A percentile compares a stretch with the other conserved stretches of the same genome.
These are phyloP conservation scores for Epichloe sibirici DNA, from an alignment of 2,329 filamentous ascomycete genomes.

Conservation along the genomic window DNA sequence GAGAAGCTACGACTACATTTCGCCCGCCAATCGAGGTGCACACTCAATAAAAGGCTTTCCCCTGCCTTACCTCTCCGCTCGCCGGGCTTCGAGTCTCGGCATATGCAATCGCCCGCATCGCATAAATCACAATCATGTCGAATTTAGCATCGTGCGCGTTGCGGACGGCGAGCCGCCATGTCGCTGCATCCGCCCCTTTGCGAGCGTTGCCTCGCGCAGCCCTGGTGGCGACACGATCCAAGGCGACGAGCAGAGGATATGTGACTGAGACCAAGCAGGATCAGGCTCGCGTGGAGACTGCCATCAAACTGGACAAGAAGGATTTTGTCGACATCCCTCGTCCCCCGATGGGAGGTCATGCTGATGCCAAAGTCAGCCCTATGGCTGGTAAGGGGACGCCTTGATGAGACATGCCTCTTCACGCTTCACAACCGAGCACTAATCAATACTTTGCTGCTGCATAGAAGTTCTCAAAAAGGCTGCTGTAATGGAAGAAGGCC, in stretches of 20 bases:
- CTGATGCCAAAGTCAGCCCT: constrained; percentile 60
- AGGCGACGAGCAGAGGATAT: constrained; percentile 48
- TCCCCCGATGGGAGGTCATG: constrained; percentile 18
- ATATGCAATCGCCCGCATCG: constrained; percentile 11
- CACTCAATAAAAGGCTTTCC: neutral
- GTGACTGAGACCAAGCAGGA: constrained; percentile 74
- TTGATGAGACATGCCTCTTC: neutral
- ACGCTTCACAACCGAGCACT: neutral
- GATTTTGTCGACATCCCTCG: constrained; percentile 52
- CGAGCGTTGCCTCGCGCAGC: constrained; percentile 18
- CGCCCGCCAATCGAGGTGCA: constrained; percentile 1
- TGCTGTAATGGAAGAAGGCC: constrained; percentile 83
- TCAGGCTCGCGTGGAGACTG: constrained; percentile 72
- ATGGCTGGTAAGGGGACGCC: constrained; percentile 38
- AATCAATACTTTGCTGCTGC: neutral
- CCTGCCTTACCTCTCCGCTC: constrained; percentile 7
- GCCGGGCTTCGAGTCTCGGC: constrained; percentile 8
- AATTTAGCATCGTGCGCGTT: constrained; percentile 55
- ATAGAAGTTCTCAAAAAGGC: constrained; percentile 78
- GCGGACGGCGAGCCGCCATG: constrained; percentile 60
- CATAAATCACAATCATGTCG: constrained; percentile 36
- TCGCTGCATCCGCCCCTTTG: constrained; percentile 20
- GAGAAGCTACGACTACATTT: constrained; percentile 2
- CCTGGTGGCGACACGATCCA: constrained; percentile 13
- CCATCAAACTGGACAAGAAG: constrained; percentile 78